Evolutionary conservation across 2,329 filamentous ascomycete species (phyloP).

Genomic region (Ascochyta clinopodiicola): DNA sequence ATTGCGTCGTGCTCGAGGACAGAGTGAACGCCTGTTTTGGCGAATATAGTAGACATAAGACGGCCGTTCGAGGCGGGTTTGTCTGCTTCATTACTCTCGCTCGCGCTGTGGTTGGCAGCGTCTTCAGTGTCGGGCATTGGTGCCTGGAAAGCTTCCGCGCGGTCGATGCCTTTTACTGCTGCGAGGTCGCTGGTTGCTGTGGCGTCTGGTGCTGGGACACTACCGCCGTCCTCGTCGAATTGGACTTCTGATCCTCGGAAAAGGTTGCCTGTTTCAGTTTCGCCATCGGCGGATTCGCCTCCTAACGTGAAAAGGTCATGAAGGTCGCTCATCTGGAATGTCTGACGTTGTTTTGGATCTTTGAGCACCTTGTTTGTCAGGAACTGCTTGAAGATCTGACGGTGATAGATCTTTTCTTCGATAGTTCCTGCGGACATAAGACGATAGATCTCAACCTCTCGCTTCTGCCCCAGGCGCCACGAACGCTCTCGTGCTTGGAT

Average conservation of each 20-base stretch:
- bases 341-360: conserved; percentile 91
- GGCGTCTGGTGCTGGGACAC: conserved; percentile 23
- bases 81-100: conserved; percentile 23
- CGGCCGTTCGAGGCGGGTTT: conserved; percentile 59
- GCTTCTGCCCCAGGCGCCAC: conserved; percentile 94
- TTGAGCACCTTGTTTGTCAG: conserved; percentile 94
- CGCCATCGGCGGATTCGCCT: conserved; percentile 65
- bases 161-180: conserved; percentile 51
- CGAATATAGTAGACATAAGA: conserved; percentile 88
- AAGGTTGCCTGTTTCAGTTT: conserved; percentile 82
- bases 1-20: conserved; percentile 93
- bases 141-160: conserved; percentile 52
- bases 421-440: conserved; percentile 99
- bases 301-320: conserved; percentile 90
- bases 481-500: conserved; percentile 93
- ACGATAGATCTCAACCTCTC: conserved; percentile 93
- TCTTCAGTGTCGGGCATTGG: conserved; percentile 34
- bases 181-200: conserved; percentile 40
- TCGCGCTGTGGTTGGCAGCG: conserved; percentile 20
- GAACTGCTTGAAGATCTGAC: conserved; percentile 98
- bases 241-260: conserved; percentile 88
- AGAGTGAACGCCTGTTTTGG: conserved; percentile 84
- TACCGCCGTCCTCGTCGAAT: conserved; percentile 51
- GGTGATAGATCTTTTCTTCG: conserved; percentile 98
- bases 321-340: conserved; percentile 86